These are phyloP conservation scores for Kluyveromyces marxianus DNA, from an alignment of 1,139 yeast genomes.

Conservation along the genomic window DNA sequence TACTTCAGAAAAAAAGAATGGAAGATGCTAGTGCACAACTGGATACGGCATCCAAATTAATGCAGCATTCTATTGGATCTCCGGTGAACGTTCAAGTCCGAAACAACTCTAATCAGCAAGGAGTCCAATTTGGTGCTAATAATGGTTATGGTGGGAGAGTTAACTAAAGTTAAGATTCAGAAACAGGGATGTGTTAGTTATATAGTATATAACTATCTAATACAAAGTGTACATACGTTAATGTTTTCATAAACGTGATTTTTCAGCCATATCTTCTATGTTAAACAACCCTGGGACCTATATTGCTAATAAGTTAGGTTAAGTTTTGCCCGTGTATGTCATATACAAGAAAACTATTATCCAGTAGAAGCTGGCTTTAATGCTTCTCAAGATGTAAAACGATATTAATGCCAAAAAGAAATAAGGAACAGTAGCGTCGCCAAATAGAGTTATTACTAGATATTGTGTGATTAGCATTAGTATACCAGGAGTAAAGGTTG, in stretches of 20 bases:
- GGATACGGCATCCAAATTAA: conserved; percentile 24
- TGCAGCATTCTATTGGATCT: conserved; percentile 18
- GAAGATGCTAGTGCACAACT: conserved; percentile 28
- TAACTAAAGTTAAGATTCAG: conserved; percentile 9
- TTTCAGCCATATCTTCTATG: neutral
- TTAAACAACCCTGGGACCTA: neutral
- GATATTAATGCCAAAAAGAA: conserved; percentile 14
- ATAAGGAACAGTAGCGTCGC: conserved; percentile 16
- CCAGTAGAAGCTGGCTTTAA: conserved; percentile 14
- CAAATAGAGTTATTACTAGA: conserved; percentile 13
- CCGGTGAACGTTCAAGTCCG: conserved; percentile 11
- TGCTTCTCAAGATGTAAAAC: conserved; percentile 13
- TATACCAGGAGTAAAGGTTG: conserved; percentile 11
- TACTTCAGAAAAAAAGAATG: conserved; percentile 24
- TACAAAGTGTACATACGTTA: no score
- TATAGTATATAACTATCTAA: no score
- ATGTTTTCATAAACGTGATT: neutral
- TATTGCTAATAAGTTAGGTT: neutral
- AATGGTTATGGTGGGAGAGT: conserved; percentile 20
- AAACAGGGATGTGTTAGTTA: neutral
- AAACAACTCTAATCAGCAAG: conserved; percentile 18
- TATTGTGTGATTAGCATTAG: conserved; percentile 13
- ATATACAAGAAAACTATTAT: conserved; percentile 6
- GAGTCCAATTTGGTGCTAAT: conserved; percentile 19
- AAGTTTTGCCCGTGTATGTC: neutral